These are phyloP conservation scores for Nannochloropsis salina DNA, from an alignment of 108 stramenopile genomes.

Conservation along the genomic window DNA sequence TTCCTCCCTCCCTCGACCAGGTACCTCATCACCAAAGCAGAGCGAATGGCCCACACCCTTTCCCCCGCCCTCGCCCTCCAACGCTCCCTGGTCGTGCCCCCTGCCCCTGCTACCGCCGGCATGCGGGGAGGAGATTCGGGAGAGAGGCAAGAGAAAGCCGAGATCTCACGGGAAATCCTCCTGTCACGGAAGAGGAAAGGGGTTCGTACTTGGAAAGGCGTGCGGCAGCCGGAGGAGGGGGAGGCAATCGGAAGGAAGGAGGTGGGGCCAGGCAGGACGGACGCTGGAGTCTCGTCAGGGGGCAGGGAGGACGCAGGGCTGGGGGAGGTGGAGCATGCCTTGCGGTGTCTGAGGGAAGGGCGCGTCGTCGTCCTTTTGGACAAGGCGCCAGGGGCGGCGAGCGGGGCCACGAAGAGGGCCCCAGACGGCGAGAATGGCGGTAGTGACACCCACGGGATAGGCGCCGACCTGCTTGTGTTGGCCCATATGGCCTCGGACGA, in stretches of 20 bases:
- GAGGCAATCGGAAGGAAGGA: too few species aligned
- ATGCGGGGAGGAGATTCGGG: not conserved
- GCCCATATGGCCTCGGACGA: not conserved
- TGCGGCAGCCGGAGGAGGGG: too few species aligned
- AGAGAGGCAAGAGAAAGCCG: not conserved
- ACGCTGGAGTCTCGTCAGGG: too few species aligned
- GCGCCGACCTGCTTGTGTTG: not conserved
- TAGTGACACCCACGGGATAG: not conserved
- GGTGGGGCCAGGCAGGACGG: too few species aligned
- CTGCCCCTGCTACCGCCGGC: not conserved
- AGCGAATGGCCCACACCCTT: slow-evolving; percentile 53
- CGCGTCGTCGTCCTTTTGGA: slow-evolving; percentile 67
- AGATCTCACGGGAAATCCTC: not conserved
- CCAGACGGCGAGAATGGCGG: not conserved
- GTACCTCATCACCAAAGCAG: slow-evolving; percentile 55
- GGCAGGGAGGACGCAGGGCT: not conserved
- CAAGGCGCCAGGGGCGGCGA: too few species aligned
- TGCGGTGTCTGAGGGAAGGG: not conserved
- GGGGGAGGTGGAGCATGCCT: not conserved
- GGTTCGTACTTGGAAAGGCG: too few species aligned
- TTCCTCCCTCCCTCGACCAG: not conserved
- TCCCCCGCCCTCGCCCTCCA: not conserved
- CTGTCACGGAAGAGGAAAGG: too few species aligned
- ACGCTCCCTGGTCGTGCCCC: not conserved
- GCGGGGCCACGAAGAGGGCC: slow-evolving; percentile 36